phyloP scores from a whole-genome alignment of 495 filamentous ascomycete species.

The Annulohypoxylon nitens region DNA sequence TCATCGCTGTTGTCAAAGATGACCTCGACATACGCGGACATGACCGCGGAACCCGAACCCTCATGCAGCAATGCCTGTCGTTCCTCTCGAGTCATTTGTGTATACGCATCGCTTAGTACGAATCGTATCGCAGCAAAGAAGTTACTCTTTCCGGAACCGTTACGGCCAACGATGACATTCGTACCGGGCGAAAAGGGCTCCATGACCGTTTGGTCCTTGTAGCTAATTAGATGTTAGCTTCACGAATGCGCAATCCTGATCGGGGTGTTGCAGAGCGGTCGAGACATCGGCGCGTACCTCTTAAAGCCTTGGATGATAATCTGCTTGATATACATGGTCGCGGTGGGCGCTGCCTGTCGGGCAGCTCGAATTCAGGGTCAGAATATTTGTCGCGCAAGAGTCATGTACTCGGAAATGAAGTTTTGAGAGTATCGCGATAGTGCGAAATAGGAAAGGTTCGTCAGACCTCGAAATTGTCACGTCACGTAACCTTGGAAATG shows the following conservation, averaged over 20 bases:
- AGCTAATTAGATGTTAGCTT: slow-evolving; percentile 68
- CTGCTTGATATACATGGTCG: slow-evolving; percentile 97
- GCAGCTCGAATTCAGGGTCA: slow-evolving; percentile 49
- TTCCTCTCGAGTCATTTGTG: slow-evolving; percentile 95
- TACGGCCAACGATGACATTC: slow-evolving; percentile 99
- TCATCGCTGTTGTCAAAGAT: slow-evolving; percentile 98
- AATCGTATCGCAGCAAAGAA: slow-evolving; percentile 99
- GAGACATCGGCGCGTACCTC: slow-evolving; percentile 70
- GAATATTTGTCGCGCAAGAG: slow-evolving; percentile 42
- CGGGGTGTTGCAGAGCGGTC: background rate
- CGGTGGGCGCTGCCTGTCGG: slow-evolving; percentile 51
- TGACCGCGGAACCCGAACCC: slow-evolving; percentile 95
- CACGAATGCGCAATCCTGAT: background rate
- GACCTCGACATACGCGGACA: slow-evolving; percentile 99
- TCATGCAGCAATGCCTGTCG: slow-evolving; percentile 95
- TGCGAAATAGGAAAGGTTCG: slow-evolving; percentile 16
- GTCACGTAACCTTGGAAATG: slow-evolving; percentile 25
- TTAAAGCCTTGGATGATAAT: slow-evolving; percentile 99
- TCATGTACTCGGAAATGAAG: slow-evolving; percentile 13
- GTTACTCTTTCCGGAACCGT: slow-evolving; percentile 99
- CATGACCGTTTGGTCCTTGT: slow-evolving; percentile 99
- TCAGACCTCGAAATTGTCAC: slow-evolving; percentile 37
- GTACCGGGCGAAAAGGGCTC: slow-evolving; percentile 98
- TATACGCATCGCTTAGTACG: slow-evolving; percentile 97
- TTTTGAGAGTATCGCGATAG: slow-evolving; percentile 29